phyloP scores from a whole-genome alignment of 177 flowering plant genomes.

The Vitis hybrid region DNA sequence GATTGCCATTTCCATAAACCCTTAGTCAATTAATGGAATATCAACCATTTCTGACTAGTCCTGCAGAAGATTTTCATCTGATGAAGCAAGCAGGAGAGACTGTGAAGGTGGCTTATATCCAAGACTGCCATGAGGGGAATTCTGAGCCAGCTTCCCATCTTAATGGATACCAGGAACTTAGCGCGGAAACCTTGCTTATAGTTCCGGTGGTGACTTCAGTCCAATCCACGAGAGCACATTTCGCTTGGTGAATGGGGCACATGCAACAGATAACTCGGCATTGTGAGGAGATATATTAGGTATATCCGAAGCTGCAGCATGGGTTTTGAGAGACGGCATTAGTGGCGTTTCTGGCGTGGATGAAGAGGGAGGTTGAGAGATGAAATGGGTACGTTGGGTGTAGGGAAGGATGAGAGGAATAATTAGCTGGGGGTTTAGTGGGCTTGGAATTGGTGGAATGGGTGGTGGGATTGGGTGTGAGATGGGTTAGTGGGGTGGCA shows the following conservation, averaged over 20 bases:
- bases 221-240: slow-evolving; percentile 52
- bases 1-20: slow-evolving; percentile 31
- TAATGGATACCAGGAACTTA: slow-evolving; percentile 44
- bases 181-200: slow-evolving; percentile 15
- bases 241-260: slow-evolving; percentile 45
- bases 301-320: slow-evolving; percentile 48
- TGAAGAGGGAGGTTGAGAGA: not conserved
- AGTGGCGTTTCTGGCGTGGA: slow-evolving; percentile 26
- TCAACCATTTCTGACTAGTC: slow-evolving; percentile 57
- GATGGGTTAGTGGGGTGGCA: too few relatives aligned
- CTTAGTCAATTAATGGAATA: slow-evolving; percentile 56
- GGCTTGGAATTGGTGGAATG: too few relatives aligned
- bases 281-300: slow-evolving; percentile 63
- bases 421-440: too few relatives aligned
- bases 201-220: slow-evolving; percentile 45
- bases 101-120: slow-evolving; percentile 55
- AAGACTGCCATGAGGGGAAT: slow-evolving; percentile 31
- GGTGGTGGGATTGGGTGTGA: too few relatives aligned
- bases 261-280: slow-evolving; percentile 36
- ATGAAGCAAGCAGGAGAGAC: slow-evolving; percentile 42
- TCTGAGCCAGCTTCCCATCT: slow-evolving; percentile 58
- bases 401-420: too few relatives aligned
- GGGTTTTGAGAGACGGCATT: slow-evolving; percentile 31
- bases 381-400: too few relatives aligned
- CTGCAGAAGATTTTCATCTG: slow-evolving; percentile 50